Evolutionary conservation across 2,329 filamentous ascomycete genomes (phyloP).

Genomic region (Fusarium concolor): DNA sequence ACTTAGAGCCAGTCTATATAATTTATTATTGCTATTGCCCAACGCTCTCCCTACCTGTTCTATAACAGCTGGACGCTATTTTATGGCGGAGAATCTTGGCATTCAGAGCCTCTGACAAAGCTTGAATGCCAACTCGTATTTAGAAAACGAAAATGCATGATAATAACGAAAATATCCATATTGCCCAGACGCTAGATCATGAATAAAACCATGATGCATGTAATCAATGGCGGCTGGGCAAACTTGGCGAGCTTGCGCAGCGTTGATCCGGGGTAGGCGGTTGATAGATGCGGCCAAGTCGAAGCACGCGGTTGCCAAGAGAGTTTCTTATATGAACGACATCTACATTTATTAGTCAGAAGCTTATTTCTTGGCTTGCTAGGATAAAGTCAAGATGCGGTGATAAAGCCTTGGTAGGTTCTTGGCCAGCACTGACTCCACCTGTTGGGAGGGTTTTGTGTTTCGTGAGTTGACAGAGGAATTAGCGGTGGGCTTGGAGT

Average conservation of each 20-base stretch:
- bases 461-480: background rate
- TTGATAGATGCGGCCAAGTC: slow-evolving; percentile 16
- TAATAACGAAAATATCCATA: background rate
- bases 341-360: background rate
- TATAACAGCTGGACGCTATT: background rate
- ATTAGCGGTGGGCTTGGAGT: slow-evolving; percentile 1
- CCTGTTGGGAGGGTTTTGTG: background rate
- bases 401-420: background rate
- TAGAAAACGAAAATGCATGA: slow-evolving; percentile 6
- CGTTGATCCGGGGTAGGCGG: slow-evolving; percentile 28
- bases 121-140: background rate
- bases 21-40: too few relatives aligned
- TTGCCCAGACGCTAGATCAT: slow-evolving; percentile 13
- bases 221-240: slow-evolving; percentile 18
- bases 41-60: too few relatives aligned
- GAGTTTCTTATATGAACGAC: background rate
- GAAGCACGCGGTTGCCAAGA: slow-evolving; percentile 5
- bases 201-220: slow-evolving; percentile 8
- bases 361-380: slow-evolving; percentile 15
- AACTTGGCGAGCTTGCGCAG: slow-evolving; percentile 28
- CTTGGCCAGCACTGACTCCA: slow-evolving; percentile 15
- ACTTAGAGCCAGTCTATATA: too few relatives aligned
- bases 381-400: background rate
- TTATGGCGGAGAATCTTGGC: background rate
- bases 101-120: background rate